Base-by-base conservation (phyloP, 805 yeast genomes). In the Cyberlindnera saturnus region DNA sequence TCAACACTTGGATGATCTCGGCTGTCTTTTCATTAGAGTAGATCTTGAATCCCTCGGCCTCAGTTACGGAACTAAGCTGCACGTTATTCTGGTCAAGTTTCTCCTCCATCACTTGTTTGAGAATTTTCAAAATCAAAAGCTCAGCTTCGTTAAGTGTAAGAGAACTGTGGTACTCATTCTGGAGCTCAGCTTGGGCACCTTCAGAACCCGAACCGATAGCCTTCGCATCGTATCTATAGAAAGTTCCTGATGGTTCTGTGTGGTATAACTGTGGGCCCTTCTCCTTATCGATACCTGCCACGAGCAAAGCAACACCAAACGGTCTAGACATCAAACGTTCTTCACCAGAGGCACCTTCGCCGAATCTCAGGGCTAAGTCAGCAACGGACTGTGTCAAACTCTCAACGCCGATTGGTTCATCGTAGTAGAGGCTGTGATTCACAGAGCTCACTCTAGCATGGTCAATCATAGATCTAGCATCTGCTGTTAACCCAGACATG, bases 181-280 rank as follows among this genome's bases (percentile, higher is more conserved):
- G 96, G 60, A 93, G 74, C 65, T 93, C 99, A 2, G 96, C 84
- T 67, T 95, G 99, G 2, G 99, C 99, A 51, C 99, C 99, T 67
- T 93, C 99, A 14, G 96, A 86, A 17, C 99, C 99, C 2, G 96
- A 86, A 13, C 99, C 99, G 58, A 95, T 93, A 11, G 99, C 99
- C 69, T 93, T 95, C 26, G 99, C 99, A 59, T 93, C 96, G 63
- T 93, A 93, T 66, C 93, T 80, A 69, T 93, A 95, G 57, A 89
- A 93, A 1, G 99, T 93, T 46, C 99, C 99, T 13, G 96, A 86
- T 33, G 99, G 99, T 67, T 93, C 99, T n/a, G 98, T 96, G 64
- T 93, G 97, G 63, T 86, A 86, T 55, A 93, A 75, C 65, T 93
- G 99, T 38, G 96, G 96, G 1, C 99, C 99, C 59, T 87, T 82